Base-by-base conservation (phyloP, 371 early-diverging fungal species). In the Lichtheimia hyalospora region DNA sequence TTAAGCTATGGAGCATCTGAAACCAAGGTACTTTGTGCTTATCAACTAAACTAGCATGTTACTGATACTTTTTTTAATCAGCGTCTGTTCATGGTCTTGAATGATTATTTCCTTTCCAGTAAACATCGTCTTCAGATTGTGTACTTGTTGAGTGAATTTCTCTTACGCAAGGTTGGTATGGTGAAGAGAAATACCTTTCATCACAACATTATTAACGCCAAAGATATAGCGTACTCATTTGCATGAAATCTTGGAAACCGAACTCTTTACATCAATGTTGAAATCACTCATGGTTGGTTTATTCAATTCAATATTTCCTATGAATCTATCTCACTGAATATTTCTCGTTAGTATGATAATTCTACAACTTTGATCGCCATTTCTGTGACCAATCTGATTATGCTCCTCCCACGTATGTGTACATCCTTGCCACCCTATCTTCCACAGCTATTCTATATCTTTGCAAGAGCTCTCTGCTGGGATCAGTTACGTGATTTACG, bases 371-470 rank as follows among this genome's bases (percentile, higher is more conserved):
- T 85, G 49, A 80, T 88, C 42, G 84, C 86, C 18, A 72, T 85
- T 23, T 84, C 84, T 21, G 73, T 86, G 18, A 85, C 86, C 56
- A 81, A 82, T 10, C 53, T 88, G 23, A 84, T 86, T 49, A 88
- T 88, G 88, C 62, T 88, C 10, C 66, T 88, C 42, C 88, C 88
- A 21, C 77, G 85, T n/a, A 88, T 88, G 16, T 83, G 84, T 41
- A 77, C 84, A 0, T 73, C 83, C 3, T 60, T 88, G 52, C 80
- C 84, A 3, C 74, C 75, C 3, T 73, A 73, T 54, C 72, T 88
- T 21, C 85, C 86, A 3, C 77, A 82, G 18, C 59, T 88, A 10
- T 88, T 85, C 46, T 73, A 79, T 61, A 82, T 86, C 39, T 79
- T 85, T 58, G 81, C 78, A 16, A 72, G 88, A 61, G 82, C 84